Evolutionary conservation across 2,329 filamentous ascomycete species (phyloP).

Genomic region (Cytospora mali): DNA sequence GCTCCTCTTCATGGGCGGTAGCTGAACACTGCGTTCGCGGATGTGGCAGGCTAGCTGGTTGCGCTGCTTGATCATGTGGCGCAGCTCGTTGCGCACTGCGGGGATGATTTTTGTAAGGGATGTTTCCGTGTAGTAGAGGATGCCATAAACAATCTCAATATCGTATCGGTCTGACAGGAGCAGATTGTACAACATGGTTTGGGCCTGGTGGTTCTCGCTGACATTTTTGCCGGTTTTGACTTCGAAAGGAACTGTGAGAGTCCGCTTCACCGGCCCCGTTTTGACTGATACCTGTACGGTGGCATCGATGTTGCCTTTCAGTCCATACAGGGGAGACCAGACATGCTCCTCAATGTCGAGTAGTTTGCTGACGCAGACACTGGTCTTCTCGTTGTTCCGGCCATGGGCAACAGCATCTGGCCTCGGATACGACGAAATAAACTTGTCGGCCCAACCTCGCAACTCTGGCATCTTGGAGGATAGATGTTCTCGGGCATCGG

Average conservation of each 20-base stretch:
- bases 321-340: conserved; percentile 95
- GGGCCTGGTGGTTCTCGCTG: conserved; percentile 82
- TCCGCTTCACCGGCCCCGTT: conserved; percentile 66
- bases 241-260: conserved; percentile 87
- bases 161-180: conserved; percentile 94
- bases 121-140: conserved; percentile 93
- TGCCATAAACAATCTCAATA: conserved; percentile 84
- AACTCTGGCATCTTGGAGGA: conserved; percentile 81
- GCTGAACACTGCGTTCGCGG: conserved; percentile 73
- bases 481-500: conserved; percentile 77
- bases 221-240: conserved; percentile 91
- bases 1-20: conserved; percentile 85
- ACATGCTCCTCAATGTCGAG: conserved; percentile 97
- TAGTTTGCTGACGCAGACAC: conserved; percentile 87
- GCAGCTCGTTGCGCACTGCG: conserved; percentile 81
- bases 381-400: conserved; percentile 73
- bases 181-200: conserved; percentile 92
- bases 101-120: conserved; percentile 85
- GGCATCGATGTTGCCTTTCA: conserved; percentile 97
- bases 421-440: conserved; percentile 69
- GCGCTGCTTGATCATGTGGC: conserved; percentile 95
- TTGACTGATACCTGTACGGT: conserved; percentile 86
- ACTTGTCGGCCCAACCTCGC: conserved; percentile 79
- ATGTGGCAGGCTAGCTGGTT: conserved; percentile 88
- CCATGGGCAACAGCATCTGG: conserved; percentile 75